Evolutionary conservation across 2,329 filamentous ascomycete species (phyloP), one percentile per base, ranked within the genome.

Genomic region (Ophiostoma sp.): DNA sequence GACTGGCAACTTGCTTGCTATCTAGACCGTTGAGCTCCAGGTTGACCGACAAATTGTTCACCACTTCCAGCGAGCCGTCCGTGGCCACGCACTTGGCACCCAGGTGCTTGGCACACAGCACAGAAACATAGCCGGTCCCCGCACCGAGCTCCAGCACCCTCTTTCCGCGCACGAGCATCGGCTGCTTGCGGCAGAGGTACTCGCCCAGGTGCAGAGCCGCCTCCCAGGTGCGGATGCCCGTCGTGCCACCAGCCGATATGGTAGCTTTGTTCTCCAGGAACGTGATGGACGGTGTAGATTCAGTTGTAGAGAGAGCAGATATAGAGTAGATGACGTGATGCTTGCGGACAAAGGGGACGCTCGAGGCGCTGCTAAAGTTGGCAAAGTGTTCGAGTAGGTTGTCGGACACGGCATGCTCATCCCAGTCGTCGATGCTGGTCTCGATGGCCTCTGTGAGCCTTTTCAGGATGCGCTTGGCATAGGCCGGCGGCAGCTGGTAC

Each of bases 171-270:
- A 92, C 80, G 27, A 84, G 73, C 1, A 74, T 73, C 0, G 77
- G 78, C 67, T 83, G 78, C n/a, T 76, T 72, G n/a, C 67, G 35
- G 72, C 86, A 86, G 31, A 94, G 84, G 75, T 88, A 93, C 64
- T 88, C 84, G 1, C 89, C 90, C 0, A 94, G 82, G 74, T 93
- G 89, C 10, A 94, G 80, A 1, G 90, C 88, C 0, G 91, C 91
- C 77, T 94, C 92, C 92, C 91, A 95, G 0, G 92, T 94, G 44
- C 91, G 85, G 33, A 91, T 83, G 1, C 91, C 91, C 0, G 91
- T 94, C 0, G 90, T 93, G 0, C 90, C 90, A 0, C 84, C 84
- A 1, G 88, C 89, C 1, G 90, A 87, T 67, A 94, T 86, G 36
- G 94, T 83, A 39, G 85, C 84, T 2, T 87, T 86, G 41, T 88